These are phyloP conservation scores for Ambrosiella xylebori DNA, from an alignment of 2,329 filamentous ascomycete genomes.

Conservation along the genomic window DNA sequence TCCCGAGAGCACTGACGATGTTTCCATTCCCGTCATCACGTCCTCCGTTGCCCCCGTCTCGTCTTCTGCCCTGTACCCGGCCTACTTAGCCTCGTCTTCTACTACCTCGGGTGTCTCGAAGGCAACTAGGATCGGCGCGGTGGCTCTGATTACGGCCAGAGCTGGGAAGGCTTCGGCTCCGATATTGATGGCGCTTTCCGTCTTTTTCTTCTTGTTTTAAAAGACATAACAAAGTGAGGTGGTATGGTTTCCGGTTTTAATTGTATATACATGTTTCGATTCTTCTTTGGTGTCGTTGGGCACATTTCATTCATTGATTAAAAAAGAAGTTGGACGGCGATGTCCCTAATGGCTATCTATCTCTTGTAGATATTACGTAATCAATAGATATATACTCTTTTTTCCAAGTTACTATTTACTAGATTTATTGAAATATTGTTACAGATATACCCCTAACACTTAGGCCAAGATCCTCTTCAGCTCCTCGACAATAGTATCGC, in stretches of 20 bases:
- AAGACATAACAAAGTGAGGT: not conserved
- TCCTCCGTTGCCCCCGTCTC: too few species aligned
- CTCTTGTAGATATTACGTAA: not conserved
- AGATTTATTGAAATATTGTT: not conserved
- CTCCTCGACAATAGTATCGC: constrained; percentile 61
- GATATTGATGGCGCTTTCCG: not conserved
- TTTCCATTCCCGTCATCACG: too few species aligned
- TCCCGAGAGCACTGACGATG: too few species aligned
- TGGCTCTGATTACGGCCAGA: not conserved
- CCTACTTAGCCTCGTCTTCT: not conserved
- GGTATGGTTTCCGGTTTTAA: too few species aligned
- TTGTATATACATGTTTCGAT: too few species aligned
- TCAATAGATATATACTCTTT: not conserved
- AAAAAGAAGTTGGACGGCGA: too few species aligned
- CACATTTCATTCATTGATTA: too few species aligned
- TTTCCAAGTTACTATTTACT: not conserved
- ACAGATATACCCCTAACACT: not conserved
- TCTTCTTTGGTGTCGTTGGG: too few species aligned
- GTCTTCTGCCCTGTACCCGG: not conserved
- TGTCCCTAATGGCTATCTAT: too few species aligned
- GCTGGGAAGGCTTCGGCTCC: not conserved
- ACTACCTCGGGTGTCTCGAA: not conserved
- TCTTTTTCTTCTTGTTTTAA: not conserved
- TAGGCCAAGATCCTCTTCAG: constrained; percentile 48
- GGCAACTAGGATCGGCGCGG: not conserved